A percentile compares a stretch with the other conserved stretches of the same genome.
Conservation (phyloP, 768 basidiomycete genomes). For the Russula griseocarnosa region DNA sequence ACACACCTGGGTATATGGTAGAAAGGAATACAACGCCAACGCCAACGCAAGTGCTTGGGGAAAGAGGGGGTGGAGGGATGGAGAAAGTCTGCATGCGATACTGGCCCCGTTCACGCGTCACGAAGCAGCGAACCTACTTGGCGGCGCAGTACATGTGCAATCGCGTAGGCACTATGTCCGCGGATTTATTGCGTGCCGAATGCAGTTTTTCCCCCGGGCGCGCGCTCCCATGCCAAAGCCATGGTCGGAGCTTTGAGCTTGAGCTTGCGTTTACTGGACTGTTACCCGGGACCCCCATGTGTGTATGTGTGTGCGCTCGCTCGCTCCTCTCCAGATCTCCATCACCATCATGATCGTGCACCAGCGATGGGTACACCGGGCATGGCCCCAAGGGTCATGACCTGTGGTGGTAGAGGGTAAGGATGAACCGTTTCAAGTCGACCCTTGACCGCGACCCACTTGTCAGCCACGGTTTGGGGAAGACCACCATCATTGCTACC, state of each 20-base stretch:
- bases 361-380: neutral
- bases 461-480: slow-evolving; percentile 49
- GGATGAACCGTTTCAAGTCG: slow-evolving; percentile 33
- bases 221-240: neutral
- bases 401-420: neutral
- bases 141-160: neutral
- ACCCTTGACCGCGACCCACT: slow-evolving; percentile 72
- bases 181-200: neutral
- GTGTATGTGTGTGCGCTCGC: neutral
- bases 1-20: neutral
- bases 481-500: neutral
- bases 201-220: neutral
- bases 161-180: neutral
- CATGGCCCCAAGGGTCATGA: neutral
- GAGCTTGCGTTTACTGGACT: neutral
- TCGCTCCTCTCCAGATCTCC: neutral
- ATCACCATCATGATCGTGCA: neutral
- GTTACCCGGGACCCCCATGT: neutral
- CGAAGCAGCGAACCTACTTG: neutral
- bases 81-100: neutral
- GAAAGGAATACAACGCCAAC: neutral
- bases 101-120: neutral
- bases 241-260: neutral
- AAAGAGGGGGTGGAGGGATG: no score
- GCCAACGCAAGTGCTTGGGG: neutral